Evolutionary conservation across 1,139 yeast species (phyloP), one percentile per base, ranked within the genome.

Genomic region (Diutina scorzettiae): DNA sequence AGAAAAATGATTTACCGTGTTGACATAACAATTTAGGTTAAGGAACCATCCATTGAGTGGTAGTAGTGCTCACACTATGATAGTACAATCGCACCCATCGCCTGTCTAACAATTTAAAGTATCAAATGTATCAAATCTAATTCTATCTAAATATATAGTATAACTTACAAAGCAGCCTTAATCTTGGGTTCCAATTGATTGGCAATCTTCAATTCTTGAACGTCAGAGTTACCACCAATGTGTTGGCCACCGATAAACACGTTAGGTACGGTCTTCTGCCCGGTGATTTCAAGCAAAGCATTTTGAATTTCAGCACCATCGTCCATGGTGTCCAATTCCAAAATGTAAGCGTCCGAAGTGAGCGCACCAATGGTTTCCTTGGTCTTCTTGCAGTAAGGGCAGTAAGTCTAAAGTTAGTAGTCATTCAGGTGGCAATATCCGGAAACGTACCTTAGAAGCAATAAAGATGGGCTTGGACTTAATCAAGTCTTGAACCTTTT

Each of bases 261-360:
- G 62, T 83, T 89, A 48, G 98, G 98, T 46, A 91, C 97, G 33
- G 96, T 86, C 52, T 77, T 72, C 68, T 91, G 97, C 48, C 96
- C 95, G 34, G 94, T 81, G 49, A 86, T 61, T 55, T 81, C 78
- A 40, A 56, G 59, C 48, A 91, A 71, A 45, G 93, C 94, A 42
- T 72, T 80, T 65, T 91, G 97, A 52, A 89, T 76, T 47, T 64
- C 70, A 43, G 59, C 56, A 44, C 73, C 73, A 46, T 67, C 71
- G 24, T 48, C 55, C 18, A 52, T 43, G 47, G 57, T 59, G 60
- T 84, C 83, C 58, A 84, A 71, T 59, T 84, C 91, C 49, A 82
- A 50, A 37, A 82, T 69, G 49, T 71, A 66, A 29, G 85, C 81
- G 43, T 79, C 73, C 45, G 59, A 56, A 46, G 71, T 66, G 45